Base-by-base conservation (phyloP, 148 eudicot species). In the Spergularia marina region DNA sequence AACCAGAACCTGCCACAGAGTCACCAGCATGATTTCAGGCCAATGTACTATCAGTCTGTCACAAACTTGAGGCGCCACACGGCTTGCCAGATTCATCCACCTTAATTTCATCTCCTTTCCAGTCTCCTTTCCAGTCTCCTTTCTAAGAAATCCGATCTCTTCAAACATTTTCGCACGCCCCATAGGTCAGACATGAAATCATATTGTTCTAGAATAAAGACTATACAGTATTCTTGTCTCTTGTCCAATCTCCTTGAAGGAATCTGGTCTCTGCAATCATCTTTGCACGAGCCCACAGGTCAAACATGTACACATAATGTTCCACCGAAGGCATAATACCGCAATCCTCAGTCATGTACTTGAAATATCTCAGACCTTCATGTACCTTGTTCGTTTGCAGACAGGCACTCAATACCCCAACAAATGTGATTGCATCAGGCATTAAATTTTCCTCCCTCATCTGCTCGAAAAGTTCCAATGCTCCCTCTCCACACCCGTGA, bases 371-470 rank as follows among this genome's bases (percentile, higher is more conserved):
- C 70, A 74, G 81, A 53, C 83, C 94, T 74, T 73, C 76, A 40
- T 80, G 80, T 10, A 86, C 81, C 17, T 74, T 25, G 6, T 72
- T 66, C n/a, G 84, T 81, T 52, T 86, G 90, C 66, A 86, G 82
- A 81, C 90, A 89, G 69, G 92, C 92, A 72, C 84, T 80, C 77
- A 91, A 80, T 17, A 82, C 86, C 44, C 92, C 92, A 10, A 80
- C 83, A 79, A 91, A 91, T 65, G 92, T 90, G 57, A 90, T 87
- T 36, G 81, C 96, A 77, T 87, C 89, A 2, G 96, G 91, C 75
- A 68, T 61, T 23, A 86, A 82, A 58, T 86, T 79, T 18, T 76
- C 82, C 74, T 57, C 49, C 75, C 78, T 77, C 96, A 91, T 91
- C 73, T 72, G 68, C 65, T 74, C 68, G 60, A 89, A 91, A 25